Conservation (phyloP, 2,329 filamentous ascomycete genomes). For the Aspergillus niger region DNA sequence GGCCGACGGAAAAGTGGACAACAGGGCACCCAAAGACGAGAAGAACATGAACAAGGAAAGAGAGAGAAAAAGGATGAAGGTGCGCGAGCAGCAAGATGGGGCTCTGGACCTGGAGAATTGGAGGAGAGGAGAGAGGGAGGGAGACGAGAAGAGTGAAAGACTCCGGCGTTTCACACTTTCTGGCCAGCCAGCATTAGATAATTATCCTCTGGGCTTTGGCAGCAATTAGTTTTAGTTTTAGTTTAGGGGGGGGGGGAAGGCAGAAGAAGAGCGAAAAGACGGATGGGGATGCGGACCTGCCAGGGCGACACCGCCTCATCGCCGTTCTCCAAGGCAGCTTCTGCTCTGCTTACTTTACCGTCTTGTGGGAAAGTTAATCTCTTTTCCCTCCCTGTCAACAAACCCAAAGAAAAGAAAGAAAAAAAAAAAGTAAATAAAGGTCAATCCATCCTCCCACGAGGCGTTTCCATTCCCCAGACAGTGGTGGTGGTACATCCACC, state of each 20-base stretch:
- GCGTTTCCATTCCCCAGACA: background rate
- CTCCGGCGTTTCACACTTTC: conserved; percentile 29
- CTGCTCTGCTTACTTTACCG: background rate
- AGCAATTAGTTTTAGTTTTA: conserved; percentile 6
- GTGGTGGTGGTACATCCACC: background rate
- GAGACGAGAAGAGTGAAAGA: conserved; percentile 19
- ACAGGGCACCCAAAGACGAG: conserved; percentile 13
- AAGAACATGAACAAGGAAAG: conserved; percentile 16
- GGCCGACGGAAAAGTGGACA: background rate
- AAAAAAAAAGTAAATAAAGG: background rate
- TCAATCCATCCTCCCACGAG: background rate
- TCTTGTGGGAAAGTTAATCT: background rate
- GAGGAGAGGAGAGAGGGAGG: conserved; percentile 9
- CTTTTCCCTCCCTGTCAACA: background rate
- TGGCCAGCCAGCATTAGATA: conserved; percentile 27
- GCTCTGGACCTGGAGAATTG: conserved; percentile 6
- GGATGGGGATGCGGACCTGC: background rate
- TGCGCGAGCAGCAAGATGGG: conserved; percentile 16
- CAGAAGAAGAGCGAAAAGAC: background rate
- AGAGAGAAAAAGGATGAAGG: conserved; percentile 11
- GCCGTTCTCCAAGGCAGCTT: background rate
- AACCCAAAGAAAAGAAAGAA: background rate
- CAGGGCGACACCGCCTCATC: conserved; percentile 13
- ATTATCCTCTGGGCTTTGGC: conserved; percentile 15
- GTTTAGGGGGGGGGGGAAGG: background rate